Evolutionary conservation across 2,329 filamentous ascomycete species (phyloP).

Genomic region (Monilinia fructigena): DNA sequence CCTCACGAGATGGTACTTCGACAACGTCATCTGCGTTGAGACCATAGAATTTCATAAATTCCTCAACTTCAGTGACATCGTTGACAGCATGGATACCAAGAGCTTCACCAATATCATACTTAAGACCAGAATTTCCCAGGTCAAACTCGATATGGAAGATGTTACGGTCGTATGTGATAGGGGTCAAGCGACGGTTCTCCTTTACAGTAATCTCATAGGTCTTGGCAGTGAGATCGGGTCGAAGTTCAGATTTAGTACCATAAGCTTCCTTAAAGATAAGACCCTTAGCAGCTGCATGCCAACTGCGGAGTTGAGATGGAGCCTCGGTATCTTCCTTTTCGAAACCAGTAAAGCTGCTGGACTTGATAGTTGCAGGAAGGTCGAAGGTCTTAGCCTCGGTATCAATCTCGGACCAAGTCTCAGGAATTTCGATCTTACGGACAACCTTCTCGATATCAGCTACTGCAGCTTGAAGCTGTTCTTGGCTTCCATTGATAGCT

Average conservation of each 20-base stretch:
- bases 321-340: constrained; percentile 72
- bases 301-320: constrained; percentile 66
- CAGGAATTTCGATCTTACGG: constrained; percentile 71
- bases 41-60: constrained; percentile 89
- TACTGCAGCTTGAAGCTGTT: constrained; percentile 53
- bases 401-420: constrained; percentile 73
- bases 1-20: constrained; percentile 85
- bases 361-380: constrained; percentile 64
- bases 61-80: constrained; percentile 70
- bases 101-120: constrained; percentile 95
- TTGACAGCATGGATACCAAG: constrained; percentile 97
- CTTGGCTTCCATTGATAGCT: constrained; percentile 53
- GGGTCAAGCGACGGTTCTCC: constrained; percentile 92
- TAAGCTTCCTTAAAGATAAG: constrained; percentile 95
- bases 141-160: constrained; percentile 99
- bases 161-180: constrained; percentile 87
- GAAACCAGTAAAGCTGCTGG: constrained; percentile 81
- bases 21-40: constrained; percentile 80
- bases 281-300: constrained; percentile 82
- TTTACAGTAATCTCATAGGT: constrained; percentile 87
- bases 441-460: constrained; percentile 69
- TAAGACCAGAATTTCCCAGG: constrained; percentile 84
- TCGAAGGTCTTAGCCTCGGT: constrained; percentile 53
- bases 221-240: constrained; percentile 83
- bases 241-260: constrained; percentile 67